Evolutionary conservation across 176 grass and related monocot species (phyloP).

Genomic region (barley (Hordeum vulgare)): DNA sequence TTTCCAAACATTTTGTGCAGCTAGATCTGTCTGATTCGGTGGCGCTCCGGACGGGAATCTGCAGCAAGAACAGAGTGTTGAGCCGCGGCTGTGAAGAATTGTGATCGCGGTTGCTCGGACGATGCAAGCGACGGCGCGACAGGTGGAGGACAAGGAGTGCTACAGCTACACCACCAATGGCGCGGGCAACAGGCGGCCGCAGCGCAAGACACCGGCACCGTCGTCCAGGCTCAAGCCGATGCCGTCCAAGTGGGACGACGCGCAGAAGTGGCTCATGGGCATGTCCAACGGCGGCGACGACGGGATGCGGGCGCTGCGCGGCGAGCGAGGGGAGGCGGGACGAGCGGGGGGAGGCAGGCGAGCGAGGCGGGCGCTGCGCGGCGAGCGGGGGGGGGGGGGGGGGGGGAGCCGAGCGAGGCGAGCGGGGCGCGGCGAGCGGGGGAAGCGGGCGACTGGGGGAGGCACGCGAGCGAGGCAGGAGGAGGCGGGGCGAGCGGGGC

Average conservation of each 20-base stretch:
- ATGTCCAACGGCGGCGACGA: constrained; percentile 34
- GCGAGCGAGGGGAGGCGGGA: no score
- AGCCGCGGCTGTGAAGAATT: neutral
- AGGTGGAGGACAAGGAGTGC: constrained; percentile 58
- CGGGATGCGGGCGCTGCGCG: no score
- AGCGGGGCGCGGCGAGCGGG: no score
- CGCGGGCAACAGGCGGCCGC: neutral
- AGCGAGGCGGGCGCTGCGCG: no score
- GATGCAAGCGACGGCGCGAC: constrained; percentile 22
- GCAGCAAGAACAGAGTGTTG: neutral
- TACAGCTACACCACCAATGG: constrained; percentile 35
- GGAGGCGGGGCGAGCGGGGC: no score
- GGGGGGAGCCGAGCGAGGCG: no score
- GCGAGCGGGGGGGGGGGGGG: no score
- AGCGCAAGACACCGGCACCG: constrained; percentile 32
- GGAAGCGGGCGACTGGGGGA: no score
- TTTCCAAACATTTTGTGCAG: neutral
- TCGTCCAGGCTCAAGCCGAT: constrained; percentile 54
- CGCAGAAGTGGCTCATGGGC: constrained; percentile 90
- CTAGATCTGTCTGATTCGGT: neutral
- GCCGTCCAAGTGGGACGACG: constrained; percentile 96
- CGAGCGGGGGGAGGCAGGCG: no score
- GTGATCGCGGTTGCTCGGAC: neutral
- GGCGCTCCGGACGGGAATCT: neutral
- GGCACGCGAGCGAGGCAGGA: no score